Evolutionary conservation across 192 early-diverging fungal genomes (phyloP).

Genomic region (Chytriomyces hyalinus): DNA sequence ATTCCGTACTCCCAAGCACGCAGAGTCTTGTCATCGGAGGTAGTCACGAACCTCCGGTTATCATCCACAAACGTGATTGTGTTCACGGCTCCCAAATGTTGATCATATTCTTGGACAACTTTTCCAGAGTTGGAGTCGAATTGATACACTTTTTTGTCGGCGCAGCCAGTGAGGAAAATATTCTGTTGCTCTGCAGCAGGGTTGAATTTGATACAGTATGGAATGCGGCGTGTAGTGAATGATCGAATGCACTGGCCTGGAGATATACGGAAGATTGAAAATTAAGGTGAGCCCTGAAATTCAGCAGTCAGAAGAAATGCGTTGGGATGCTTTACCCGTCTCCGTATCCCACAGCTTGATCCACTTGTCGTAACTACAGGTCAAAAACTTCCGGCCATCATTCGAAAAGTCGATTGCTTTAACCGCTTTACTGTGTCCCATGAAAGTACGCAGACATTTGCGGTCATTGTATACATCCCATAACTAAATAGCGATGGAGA

Average conservation of each 20-base stretch:
- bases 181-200: conserved; percentile 87
- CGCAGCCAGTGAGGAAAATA: conserved; percentile 87
- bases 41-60: conserved; percentile 91
- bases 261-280: background rate
- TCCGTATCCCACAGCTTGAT: conserved; percentile 99
- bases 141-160: conserved; percentile 91
- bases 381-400: conserved; percentile 83
- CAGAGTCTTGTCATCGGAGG: conserved; percentile 95
- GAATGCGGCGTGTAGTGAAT: conserved; percentile 79
- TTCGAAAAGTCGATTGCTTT: conserved; percentile 90
- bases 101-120: conserved; percentile 93
- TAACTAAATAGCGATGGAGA: conserved; percentile 54
- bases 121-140: conserved; percentile 85
- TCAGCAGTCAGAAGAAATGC: conserved; percentile 9
- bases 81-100: conserved; percentile 95
- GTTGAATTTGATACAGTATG: conserved; percentile 90
- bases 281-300: conserved; percentile 4
- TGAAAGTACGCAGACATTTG: conserved; percentile 80
- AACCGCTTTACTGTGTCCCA: conserved; percentile 93
- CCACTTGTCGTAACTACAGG: conserved; percentile 86
- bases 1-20: conserved; percentile 99
- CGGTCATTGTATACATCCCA: conserved; percentile 96
- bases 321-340: conserved; percentile 64
- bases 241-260: conserved; percentile 76
- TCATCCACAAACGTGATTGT: conserved; percentile 97